phyloP scores from a whole-genome alignment of 345 rosid genomes.

The Clausena lansium region DNA sequence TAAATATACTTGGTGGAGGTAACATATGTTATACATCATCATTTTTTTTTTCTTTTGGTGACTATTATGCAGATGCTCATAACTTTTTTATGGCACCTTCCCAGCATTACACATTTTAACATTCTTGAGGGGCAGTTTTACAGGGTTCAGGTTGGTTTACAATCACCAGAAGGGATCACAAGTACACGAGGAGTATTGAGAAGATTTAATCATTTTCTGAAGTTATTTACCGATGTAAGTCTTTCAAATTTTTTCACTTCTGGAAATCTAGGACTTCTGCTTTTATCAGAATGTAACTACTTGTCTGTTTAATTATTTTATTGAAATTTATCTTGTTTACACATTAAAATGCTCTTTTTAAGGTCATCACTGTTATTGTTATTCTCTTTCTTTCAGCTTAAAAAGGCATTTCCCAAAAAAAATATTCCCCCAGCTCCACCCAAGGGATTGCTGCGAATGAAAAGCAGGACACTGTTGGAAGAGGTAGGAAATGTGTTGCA shows the following conservation, averaged over 20 bases:
- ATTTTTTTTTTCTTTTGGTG: background rate
- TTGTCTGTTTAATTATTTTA: background rate
- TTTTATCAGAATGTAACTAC: background rate
- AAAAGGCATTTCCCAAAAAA: slow-evolving; percentile 72
- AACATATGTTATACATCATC: background rate
- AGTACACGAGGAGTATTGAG: slow-evolving; percentile 64
- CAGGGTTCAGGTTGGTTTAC: slow-evolving; percentile 94
- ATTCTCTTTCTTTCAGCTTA: slow-evolving; percentile 57
- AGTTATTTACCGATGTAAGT: slow-evolving; percentile 84
- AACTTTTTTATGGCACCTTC: background rate
- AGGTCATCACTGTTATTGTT: slow-evolving; percentile 14
- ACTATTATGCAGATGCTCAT: background rate
- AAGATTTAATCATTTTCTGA: slow-evolving; percentile 93
- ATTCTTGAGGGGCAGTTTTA: slow-evolving; percentile 81
- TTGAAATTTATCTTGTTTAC: slow-evolving; percentile 3
- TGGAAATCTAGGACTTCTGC: background rate
- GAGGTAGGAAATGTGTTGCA: slow-evolving; percentile 59
- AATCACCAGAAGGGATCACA: slow-evolving; percentile 88
- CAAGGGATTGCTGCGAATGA: slow-evolving; percentile 88
- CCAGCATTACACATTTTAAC: slow-evolving; percentile 33
- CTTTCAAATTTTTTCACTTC: background rate
- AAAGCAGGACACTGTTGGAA: slow-evolving; percentile 86
- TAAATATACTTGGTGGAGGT: background rate
- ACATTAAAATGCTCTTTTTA: slow-evolving; percentile 6
- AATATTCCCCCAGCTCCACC: slow-evolving; percentile 87